Evolutionary conservation across 2,329 filamentous ascomycete species (phyloP).

Genomic region (Xylariaceae sp.): DNA sequence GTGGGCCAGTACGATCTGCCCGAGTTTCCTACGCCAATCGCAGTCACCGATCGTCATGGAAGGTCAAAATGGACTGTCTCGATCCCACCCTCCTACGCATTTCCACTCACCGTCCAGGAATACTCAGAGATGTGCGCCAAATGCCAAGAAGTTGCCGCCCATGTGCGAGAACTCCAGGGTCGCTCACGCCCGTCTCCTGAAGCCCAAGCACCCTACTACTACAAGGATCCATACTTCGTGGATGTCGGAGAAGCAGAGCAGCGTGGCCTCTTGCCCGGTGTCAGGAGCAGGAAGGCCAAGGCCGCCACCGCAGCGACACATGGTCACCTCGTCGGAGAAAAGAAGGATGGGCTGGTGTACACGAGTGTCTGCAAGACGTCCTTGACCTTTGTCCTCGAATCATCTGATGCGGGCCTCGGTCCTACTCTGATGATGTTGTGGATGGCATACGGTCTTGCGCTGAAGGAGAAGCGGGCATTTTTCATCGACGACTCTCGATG

Average conservation of each 20-base stretch:
- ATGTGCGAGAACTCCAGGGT: conserved; percentile 44
- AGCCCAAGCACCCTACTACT: conserved; percentile 46
- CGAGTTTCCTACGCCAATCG: conserved; percentile 63
- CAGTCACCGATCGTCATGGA: conserved; percentile 58
- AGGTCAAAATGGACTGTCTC: conserved; percentile 72
- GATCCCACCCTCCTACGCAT: conserved; percentile 59
- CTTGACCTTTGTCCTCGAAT: conserved; percentile 72
- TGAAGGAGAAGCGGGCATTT: conserved; percentile 66
- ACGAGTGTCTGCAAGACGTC: conserved; percentile 58
- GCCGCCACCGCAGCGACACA: conserved; percentile 23
- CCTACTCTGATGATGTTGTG: conserved; percentile 71
- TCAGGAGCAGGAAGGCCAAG: conserved; percentile 31
- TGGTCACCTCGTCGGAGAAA: conserved; percentile 39
- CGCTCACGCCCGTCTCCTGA: conserved; percentile 35
- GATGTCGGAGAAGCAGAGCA: conserved; percentile 66
- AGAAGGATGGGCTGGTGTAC: conserved; percentile 34
- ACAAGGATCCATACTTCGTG: conserved; percentile 60
- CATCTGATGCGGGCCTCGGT: conserved; percentile 67
- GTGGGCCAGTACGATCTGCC: conserved; percentile 59
- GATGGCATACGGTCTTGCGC: conserved; percentile 74
- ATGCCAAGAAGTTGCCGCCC: conserved; percentile 55
- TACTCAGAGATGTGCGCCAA: conserved; percentile 64
- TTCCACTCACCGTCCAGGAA: conserved; percentile 58
- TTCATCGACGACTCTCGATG: conserved; percentile 81
- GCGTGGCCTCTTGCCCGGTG: conserved; percentile 50